Base-by-base conservation (phyloP, 345 rosid genomes). In the Hibiscus mutabilis region DNA sequence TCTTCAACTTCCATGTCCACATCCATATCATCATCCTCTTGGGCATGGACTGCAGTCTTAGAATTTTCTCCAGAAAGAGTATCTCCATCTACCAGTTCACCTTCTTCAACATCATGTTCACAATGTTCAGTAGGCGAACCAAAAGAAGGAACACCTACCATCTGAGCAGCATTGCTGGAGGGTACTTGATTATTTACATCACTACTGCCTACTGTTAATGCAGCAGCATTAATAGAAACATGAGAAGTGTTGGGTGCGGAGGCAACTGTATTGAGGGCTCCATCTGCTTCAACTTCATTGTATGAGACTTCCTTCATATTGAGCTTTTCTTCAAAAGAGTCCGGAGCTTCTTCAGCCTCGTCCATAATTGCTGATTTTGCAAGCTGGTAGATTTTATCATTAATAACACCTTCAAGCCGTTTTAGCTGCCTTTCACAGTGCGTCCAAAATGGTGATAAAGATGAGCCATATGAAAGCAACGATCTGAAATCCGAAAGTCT, bases 1-100 rank as follows among this genome's bases (percentile, higher is more conserved):
- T 92, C 96, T 72, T 95, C 98, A 82, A 92, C 91, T 78, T 95
- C 98, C 98, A 95, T 92, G 81, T 95, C 98, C 67, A 95, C 91
- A 75, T 92, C 98, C 98, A 90, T 92, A 76, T 92, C 99, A 82
- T 84, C 76, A 78, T 90, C 97, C 72, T 85, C 97, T 77, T 66
- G 86, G 68, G 31, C 79, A 58, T 78, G 69, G 42, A 71, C 69
- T 24, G 69, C 73, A 60, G 68, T 75, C 74, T 76, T 77, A 55
- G 70, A 69, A 75, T 57, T 70, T 66, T 77, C 85, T 73, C 53
- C 83, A 60, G 66, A 57, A 65, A 68, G 44, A 57, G 73, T 66
- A 66, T 76, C 40, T 37, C 73, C 77, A 69, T 81, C 69, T 52
- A 70, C 70, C 59, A 74, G 70, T 77, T 79, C 84, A 67, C 75